Conservation (phyloP, 306 rosid genomes). For the Crataegus laevigata region DNA sequence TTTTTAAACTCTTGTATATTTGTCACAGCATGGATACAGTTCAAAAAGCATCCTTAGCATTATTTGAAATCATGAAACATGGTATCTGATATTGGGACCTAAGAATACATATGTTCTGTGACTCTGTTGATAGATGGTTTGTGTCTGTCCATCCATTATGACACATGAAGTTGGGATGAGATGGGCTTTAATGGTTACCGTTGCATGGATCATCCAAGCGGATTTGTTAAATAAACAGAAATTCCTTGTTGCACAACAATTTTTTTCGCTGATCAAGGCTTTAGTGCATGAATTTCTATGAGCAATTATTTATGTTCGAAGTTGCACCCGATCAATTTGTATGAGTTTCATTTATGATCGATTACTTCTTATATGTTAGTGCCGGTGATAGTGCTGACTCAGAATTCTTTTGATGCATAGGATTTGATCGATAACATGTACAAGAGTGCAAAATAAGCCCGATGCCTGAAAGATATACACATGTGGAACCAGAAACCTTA, state of each 20-base stretch:
- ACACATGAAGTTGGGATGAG: not conserved
- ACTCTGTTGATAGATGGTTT: not conserved
- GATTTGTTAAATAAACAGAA: not conserved
- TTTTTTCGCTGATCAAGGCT: not conserved
- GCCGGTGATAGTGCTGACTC: slow-evolving; percentile 18
- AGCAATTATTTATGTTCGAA: not conserved
- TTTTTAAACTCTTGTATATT: not conserved
- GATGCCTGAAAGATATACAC: slow-evolving; percentile 20
- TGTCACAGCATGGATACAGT: not conserved
- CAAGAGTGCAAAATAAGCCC: slow-evolving; percentile 51
- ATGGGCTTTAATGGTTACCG: not conserved
- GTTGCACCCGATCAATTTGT: not conserved
- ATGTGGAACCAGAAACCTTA: not conserved
- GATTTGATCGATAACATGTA: slow-evolving; percentile 63
- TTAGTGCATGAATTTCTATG: not conserved
- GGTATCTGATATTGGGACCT: not conserved
- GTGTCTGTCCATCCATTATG: not conserved
- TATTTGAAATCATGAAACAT: not conserved
- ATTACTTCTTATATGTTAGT: not conserved
- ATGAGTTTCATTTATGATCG: not conserved
- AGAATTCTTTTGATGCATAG: slow-evolving; percentile 26
- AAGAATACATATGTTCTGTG: not conserved
- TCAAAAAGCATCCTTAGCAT: not conserved
- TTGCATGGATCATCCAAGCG: not conserved
- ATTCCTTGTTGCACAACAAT: too few relatives aligned